phyloP scores from a whole-genome alignment of 352 stramenopile species.

The Phytophthora multivora region DNA sequence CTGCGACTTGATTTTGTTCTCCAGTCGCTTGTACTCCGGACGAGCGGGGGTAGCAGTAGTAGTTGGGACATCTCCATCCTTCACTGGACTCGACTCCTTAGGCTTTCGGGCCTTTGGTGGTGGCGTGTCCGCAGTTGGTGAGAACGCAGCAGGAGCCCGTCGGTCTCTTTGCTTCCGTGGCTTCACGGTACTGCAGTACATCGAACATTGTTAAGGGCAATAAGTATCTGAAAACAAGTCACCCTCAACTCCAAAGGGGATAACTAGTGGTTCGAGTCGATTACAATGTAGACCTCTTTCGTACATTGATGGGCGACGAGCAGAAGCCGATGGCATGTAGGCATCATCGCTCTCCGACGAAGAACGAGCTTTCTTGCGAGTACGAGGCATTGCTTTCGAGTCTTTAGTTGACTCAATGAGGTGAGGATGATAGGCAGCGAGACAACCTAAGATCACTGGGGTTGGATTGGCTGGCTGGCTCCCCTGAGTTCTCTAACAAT shows the following conservation, averaged over 20 bases:
- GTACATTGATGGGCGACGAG: conserved; percentile 40
- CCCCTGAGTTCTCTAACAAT: conserved; percentile 28
- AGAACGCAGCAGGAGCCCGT: conserved; percentile 33
- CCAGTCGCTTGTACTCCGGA: conserved; percentile 38
- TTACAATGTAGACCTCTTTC: conserved; percentile 15
- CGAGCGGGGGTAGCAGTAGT: conserved; percentile 11
- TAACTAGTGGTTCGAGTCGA: background rate
- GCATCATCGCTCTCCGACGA: conserved; percentile 29
- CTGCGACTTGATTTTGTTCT: conserved; percentile 47
- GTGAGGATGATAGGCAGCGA: conserved; percentile 1
- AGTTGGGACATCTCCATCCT: conserved; percentile 7
- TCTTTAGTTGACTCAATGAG: conserved; percentile 1
- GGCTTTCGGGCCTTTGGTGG: conserved; percentile 30
- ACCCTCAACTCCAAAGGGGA: background rate
- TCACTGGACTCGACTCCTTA: conserved; percentile 19
- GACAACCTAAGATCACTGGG: background rate
- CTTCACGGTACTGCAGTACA: conserved; percentile 27
- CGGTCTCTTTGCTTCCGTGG: conserved; percentile 37
- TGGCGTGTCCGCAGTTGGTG: conserved; percentile 22
- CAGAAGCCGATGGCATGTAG: conserved; percentile 31
- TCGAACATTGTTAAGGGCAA: background rate
- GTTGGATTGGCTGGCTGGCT: conserved; percentile 5
- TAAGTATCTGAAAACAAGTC: conserved; percentile 1
- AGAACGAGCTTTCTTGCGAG: conserved; percentile 33
- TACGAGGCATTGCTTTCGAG: conserved; percentile 27